Evolutionary conservation across 108 stramenopile genomes (phyloP).

Genomic region (Cylindrotheca fusiformis): DNA sequence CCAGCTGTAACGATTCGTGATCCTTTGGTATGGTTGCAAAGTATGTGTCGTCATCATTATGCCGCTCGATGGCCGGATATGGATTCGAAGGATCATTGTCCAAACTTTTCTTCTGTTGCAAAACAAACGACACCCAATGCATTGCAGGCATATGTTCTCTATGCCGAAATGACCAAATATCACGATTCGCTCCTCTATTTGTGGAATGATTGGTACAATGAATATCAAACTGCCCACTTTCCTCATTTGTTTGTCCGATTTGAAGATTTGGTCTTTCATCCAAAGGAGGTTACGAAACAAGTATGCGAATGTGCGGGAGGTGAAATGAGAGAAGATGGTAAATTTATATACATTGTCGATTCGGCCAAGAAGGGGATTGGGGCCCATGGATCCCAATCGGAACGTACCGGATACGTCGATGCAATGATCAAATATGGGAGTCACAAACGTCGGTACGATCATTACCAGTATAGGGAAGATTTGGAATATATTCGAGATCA

Average conservation of each 20-base stretch:
- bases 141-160: conserved; percentile 24
- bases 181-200: conserved; percentile 51
- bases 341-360: conserved; percentile 64
- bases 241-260: conserved; percentile 76
- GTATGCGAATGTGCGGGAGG: conserved; percentile 82
- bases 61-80: conserved; percentile 49
- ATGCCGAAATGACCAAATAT: conserved; percentile 22
- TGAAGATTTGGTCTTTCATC: conserved; percentile 76
- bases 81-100: conserved; percentile 53
- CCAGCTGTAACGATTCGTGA: conserved; percentile 61
- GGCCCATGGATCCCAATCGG: conserved; percentile 22
- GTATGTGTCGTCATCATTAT: conserved; percentile 77
- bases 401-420: conserved; percentile 56
- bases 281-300: conserved; percentile 41
- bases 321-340: conserved; percentile 10
- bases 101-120: too few relatives aligned
- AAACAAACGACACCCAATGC: conserved; percentile 36
- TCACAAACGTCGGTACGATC: conserved; percentile 41
- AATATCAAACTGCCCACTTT: conserved; percentile 54
- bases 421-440: conserved; percentile 75
- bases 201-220: conserved; percentile 70
- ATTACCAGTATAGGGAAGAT: conserved; percentile 40
- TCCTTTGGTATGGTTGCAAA: conserved; percentile 68
- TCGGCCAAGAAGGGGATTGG: conserved; percentile 64
- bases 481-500: conserved; percentile 38